These are phyloP conservation scores for Beta corolliflora DNA, from an alignment of 179 eudicot species.

Conservation along the genomic window DNA sequence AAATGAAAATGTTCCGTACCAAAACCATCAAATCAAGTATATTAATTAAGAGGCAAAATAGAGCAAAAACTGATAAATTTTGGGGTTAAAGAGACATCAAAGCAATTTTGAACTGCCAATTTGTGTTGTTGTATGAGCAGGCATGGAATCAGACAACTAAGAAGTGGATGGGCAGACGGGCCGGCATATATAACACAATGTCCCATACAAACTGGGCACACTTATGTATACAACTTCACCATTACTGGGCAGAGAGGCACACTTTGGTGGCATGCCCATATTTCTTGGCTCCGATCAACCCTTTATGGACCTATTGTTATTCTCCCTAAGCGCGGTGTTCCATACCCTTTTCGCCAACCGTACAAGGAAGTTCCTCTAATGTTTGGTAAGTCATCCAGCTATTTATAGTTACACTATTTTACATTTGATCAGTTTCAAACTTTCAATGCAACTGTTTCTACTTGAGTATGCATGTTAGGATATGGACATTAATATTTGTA, in stretches of 20 bases:
- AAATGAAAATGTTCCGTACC: no score
- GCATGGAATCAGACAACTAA: slow-evolving; percentile 39
- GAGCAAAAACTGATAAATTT: not conserved
- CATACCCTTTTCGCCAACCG: slow-evolving; percentile 38
- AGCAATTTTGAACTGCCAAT: not conserved
- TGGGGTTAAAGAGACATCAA: not conserved
- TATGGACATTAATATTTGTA: no score
- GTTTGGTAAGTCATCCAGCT: slow-evolving; percentile 23
- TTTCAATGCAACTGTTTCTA: no score
- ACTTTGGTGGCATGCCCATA: slow-evolving; percentile 45
- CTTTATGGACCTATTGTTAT: slow-evolving; percentile 41
- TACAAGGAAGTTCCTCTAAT: slow-evolving; percentile 35
- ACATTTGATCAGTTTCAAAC: no score
- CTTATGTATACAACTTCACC: slow-evolving; percentile 39
- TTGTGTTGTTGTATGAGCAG: slow-evolving; percentile 23
- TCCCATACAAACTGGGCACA: slow-evolving; percentile 40
- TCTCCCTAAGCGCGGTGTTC: slow-evolving; percentile 34
- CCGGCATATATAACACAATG: slow-evolving; percentile 41
- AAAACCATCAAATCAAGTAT: no score
- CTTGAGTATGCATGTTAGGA: no score
- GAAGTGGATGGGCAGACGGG: slow-evolving; percentile 46
- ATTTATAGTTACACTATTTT: not conserved
- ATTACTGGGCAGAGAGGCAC: slow-evolving; percentile 43
- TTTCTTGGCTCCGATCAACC: slow-evolving; percentile 43
- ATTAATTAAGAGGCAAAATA: no score